These are phyloP conservation scores for Quaeritorhiza haematococci DNA, from an alignment of 371 early-diverging fungal species.

Conservation along the genomic window DNA sequence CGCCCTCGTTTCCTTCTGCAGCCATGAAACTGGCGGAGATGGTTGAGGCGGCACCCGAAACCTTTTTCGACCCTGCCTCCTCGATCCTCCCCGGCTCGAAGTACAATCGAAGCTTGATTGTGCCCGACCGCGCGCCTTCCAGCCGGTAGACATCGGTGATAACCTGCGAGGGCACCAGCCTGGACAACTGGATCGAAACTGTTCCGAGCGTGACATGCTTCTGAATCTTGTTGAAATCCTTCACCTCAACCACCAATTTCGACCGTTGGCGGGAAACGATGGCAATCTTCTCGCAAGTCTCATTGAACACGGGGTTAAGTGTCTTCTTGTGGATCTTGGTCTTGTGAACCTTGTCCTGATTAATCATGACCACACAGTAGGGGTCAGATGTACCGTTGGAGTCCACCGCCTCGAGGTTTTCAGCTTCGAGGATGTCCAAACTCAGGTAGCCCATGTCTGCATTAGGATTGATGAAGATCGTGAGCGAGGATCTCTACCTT, in stretches of 20 bases:
- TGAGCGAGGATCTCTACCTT: no score
- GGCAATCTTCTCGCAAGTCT: slow-evolving; percentile 11
- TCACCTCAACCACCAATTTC: slow-evolving; percentile 26
- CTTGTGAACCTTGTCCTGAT: slow-evolving; percentile 30
- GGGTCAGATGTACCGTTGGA: slow-evolving; percentile 32
- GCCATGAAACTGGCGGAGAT: no score
- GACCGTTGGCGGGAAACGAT: slow-evolving; percentile 29
- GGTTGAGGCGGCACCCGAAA: background rate
- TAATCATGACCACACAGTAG: slow-evolving; percentile 27
- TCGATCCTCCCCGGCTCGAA: slow-evolving; percentile 3
- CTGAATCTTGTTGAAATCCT: slow-evolving; percentile 31
- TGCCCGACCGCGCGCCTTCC: slow-evolving; percentile 14
- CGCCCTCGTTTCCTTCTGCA: slow-evolving; percentile 3
- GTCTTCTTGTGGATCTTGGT: slow-evolving; percentile 34
- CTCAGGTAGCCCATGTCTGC: slow-evolving; percentile 24
- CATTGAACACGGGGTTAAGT: slow-evolving; percentile 35
- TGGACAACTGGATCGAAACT: slow-evolving; percentile 24
- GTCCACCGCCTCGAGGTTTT: slow-evolving; percentile 33
- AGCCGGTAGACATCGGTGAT: slow-evolving; percentile 15
- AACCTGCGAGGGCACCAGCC: slow-evolving; percentile 22
- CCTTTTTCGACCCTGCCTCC: background rate
- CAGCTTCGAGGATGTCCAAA: slow-evolving; percentile 33
- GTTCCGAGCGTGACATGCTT: slow-evolving; percentile 31
- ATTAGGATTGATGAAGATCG: no score
- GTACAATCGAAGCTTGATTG: slow-evolving; percentile 4